These are phyloP conservation scores for Skeletonema menzelii DNA, from an alignment of 108 stramenopile species.

Conservation along the genomic window DNA sequence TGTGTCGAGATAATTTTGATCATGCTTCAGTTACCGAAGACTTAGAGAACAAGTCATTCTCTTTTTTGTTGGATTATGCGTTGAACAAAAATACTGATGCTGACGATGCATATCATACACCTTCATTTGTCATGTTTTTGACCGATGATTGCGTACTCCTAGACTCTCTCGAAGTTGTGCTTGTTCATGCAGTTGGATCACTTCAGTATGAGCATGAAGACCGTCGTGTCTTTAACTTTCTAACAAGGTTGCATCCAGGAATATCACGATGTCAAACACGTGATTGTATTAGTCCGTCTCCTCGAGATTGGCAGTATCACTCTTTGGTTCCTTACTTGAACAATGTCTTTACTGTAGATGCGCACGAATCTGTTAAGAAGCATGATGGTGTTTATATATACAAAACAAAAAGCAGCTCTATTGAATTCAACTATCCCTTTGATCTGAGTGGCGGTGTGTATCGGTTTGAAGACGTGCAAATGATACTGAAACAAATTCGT, in stretches of 20 bases:
- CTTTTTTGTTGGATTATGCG: slow-evolving; percentile 9
- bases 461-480: slow-evolving; percentile 13
- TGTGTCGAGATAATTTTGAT: not conserved
- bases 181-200: slow-evolving; percentile 27
- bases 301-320: slow-evolving; percentile 18
- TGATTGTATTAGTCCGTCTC: slow-evolving; percentile 31
- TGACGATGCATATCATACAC: not conserved
- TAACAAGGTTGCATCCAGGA: slow-evolving; percentile 49
- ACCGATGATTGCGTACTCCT: slow-evolving; percentile 53
- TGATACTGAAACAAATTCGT: slow-evolving; percentile 10
- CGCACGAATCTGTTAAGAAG: not conserved
- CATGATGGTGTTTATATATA: slow-evolving; percentile 30
- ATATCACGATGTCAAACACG: slow-evolving; percentile 49
- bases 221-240: slow-evolving; percentile 19
- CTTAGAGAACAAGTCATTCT: slow-evolving; percentile 15
- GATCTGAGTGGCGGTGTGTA: slow-evolving; percentile 53
- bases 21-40: not conserved
- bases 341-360: not conserved
- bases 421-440: slow-evolving; percentile 49
- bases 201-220: slow-evolving; percentile 3
- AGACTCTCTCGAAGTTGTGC: slow-evolving; percentile 31
- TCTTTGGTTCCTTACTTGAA: slow-evolving; percentile 6
- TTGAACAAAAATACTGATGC: not conserved
- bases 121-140: slow-evolving; percentile 38
- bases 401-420: slow-evolving; percentile 9